A percentile compares a stretch with the other conserved stretches of the same genome.
These are phyloP conservation scores for Meredithiella fracta DNA, from an alignment of 2,329 filamentous ascomycete genomes.

Conservation along the genomic window DNA sequence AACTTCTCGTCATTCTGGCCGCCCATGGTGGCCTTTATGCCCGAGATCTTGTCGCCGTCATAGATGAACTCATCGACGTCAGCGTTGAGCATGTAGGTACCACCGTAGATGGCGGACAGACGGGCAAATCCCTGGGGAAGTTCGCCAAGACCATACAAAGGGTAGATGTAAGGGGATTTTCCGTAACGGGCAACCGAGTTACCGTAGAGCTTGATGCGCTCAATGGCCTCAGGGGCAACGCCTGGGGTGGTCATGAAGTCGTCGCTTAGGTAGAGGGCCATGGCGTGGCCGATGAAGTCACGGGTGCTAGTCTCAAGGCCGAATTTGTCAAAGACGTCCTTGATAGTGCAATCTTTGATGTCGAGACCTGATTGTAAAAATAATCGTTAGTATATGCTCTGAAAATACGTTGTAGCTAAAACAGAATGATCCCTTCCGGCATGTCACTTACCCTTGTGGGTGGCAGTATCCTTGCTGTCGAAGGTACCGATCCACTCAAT, in stretches of 20 bases:
- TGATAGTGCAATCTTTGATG: conserved; percentile 69
- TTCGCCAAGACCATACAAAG: conserved; percentile 90
- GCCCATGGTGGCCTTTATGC: conserved; percentile 95
- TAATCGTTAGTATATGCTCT: neutral
- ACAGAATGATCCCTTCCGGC: neutral
- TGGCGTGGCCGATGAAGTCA: conserved; percentile 95
- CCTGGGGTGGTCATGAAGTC: conserved; percentile 62
- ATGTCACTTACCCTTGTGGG: conserved; percentile 62
- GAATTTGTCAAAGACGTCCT: conserved; percentile 98
- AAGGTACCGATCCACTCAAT: conserved; percentile 89
- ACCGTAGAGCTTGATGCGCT: conserved; percentile 88
- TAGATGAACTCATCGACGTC: conserved; percentile 79
- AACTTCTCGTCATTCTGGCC: conserved; percentile 58
- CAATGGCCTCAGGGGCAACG: conserved; percentile 65
- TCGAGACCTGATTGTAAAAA: conserved; percentile 49
- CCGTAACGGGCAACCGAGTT: conserved; percentile 96
- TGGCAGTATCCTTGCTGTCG: conserved; percentile 61
- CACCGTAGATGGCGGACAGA: conserved; percentile 93
- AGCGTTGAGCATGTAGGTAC: conserved; percentile 99
- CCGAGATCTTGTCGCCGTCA: conserved; percentile 69
- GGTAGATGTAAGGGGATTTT: conserved; percentile 99
- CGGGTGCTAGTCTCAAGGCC: conserved; percentile 75
- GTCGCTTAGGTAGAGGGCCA: conserved; percentile 87
- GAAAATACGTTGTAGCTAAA: neutral
- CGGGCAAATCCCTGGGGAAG: conserved; percentile 95